Evolutionary conservation across 495 filamentous ascomycete genomes (phyloP).

Genomic region (Opeltia flavorubescens): DNA sequence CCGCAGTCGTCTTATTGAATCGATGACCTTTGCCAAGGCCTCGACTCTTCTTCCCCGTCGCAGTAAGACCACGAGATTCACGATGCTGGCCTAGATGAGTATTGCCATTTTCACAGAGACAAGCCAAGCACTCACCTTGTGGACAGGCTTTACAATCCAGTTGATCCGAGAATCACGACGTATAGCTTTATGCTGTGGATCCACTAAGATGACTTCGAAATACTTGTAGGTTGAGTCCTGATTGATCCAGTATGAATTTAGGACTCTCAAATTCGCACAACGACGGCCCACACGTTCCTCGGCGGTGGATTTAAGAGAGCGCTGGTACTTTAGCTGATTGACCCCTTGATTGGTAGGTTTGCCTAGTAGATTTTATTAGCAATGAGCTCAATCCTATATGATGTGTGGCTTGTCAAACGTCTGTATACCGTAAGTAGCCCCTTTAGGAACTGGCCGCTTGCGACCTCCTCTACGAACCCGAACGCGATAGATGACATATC

Average conservation of each 20-base stretch:
- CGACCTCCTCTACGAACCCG: slow-evolving; percentile 94
- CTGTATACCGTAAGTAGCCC: slow-evolving; percentile 86
- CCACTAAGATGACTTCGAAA: slow-evolving; percentile 98
- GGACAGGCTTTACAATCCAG: slow-evolving; percentile 98
- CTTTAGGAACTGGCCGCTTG: slow-evolving; percentile 92
- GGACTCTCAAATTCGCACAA: slow-evolving; percentile 93
- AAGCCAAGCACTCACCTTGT: slow-evolving; percentile 49
- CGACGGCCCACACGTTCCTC: slow-evolving; percentile 99
- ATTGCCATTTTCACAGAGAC: slow-evolving; percentile 4
- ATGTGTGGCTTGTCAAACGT: not conserved
- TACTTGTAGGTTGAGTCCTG: slow-evolving; percentile 99
- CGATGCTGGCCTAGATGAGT: slow-evolving; percentile 50
- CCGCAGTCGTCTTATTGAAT: slow-evolving; percentile 93
- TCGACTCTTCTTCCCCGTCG: slow-evolving; percentile 97
- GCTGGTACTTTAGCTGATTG: slow-evolving; percentile 99
- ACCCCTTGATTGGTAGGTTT: slow-evolving; percentile 99
- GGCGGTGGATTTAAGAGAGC: slow-evolving; percentile 88
- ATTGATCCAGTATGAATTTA: slow-evolving; percentile 99
- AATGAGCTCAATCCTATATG: not conserved
- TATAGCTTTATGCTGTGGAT: slow-evolving; percentile 99
- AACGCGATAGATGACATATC: slow-evolving; percentile 99
- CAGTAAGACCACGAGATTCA: slow-evolving; percentile 88
- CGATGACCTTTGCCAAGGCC: slow-evolving; percentile 97
- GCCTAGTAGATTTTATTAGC: slow-evolving; percentile 34
- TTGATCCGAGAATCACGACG: slow-evolving; percentile 97